Evolutionary conservation across 768 basidiomycete genomes (phyloP).

Genomic region (Russula olivacea): DNA sequence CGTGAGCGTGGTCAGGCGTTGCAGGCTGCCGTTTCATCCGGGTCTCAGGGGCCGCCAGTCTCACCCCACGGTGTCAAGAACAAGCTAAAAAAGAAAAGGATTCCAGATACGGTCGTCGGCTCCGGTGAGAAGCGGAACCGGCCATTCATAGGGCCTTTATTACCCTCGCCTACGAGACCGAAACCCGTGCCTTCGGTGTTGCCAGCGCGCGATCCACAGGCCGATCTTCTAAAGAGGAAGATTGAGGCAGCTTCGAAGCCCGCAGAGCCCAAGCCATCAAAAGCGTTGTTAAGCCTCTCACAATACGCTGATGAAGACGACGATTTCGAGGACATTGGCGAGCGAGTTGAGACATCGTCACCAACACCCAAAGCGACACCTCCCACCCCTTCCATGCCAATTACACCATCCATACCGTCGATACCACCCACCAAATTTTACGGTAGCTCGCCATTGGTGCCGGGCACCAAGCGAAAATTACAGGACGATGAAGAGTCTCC

Average conservation of each 20-base stretch:
- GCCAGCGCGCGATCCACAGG: conserved; percentile 45
- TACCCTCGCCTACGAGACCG: conserved; percentile 44
- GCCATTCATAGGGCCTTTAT: conserved; percentile 60
- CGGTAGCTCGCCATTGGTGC: conserved; percentile 12
- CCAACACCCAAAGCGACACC: background rate
- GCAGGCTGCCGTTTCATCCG: conserved; percentile 51
- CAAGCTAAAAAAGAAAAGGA: conserved; percentile 40
- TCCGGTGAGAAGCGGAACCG: conserved; percentile 44
- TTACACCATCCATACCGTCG: conserved; percentile 4
- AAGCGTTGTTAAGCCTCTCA: conserved; percentile 36
- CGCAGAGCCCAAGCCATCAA: conserved; percentile 27
- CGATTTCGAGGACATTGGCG: conserved; percentile 31
- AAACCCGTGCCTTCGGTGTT: conserved; percentile 18
- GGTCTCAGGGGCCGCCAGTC: conserved; percentile 3
- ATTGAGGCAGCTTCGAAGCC: conserved; percentile 38
- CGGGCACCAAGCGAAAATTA: conserved; percentile 40
- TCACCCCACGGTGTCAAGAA: conserved; percentile 38
- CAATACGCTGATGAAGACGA: conserved; percentile 42
- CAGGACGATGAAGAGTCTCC: conserved; percentile 33
- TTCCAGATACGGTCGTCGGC: conserved; percentile 44
- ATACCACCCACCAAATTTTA: conserved; percentile 20
- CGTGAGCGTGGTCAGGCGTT: conserved; percentile 71
- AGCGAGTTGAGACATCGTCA: conserved; percentile 27
- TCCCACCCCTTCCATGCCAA: background rate
- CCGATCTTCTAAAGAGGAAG: conserved; percentile 46